Conservation (phyloP, 2,329 filamentous ascomycete species). For the Diplodia scrobiculata region DNA sequence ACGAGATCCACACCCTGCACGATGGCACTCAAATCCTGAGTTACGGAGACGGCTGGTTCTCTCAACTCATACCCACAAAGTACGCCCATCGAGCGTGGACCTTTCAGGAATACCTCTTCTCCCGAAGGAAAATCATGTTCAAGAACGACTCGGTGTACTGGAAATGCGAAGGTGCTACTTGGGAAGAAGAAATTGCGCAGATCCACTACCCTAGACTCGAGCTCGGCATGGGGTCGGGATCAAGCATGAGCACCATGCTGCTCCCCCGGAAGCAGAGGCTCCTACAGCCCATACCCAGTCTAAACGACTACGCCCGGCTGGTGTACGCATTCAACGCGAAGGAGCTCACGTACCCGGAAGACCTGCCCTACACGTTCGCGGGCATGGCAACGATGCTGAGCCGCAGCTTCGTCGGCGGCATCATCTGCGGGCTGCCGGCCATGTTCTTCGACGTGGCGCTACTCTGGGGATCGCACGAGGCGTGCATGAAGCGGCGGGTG, state of each 20-base stretch:
- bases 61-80: conserved; percentile 20
- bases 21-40: conserved; percentile 4
- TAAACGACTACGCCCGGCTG: conserved; percentile 3
- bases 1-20: conserved; percentile 23
- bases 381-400: conserved; percentile 27
- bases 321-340: conserved; percentile 7
- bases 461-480: conserved; percentile 30
- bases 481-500: conserved; percentile 16
- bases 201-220: not conserved
- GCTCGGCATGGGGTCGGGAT: not conserved
- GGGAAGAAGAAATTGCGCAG: conserved; percentile 29
- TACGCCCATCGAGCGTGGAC: conserved; percentile 29
- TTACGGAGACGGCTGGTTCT: conserved; percentile 23
- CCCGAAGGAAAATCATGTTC: conserved; percentile 28
- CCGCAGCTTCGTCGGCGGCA: conserved; percentile 29
- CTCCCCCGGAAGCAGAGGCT: not conserved
- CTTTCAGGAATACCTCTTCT: conserved; percentile 31
- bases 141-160: conserved; percentile 26
- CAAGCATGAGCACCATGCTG: not conserved
- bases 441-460: conserved; percentile 32
- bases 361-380: conserved; percentile 30
- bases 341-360: conserved; percentile 23
- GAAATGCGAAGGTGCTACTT: conserved; percentile 11
- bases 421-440: conserved; percentile 32
- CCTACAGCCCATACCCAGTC: not conserved